Percentiles rank a stretch among this genome's conserved stretches.
These are phyloP conservation scores for Tolypocladium cylindrosporum DNA, from an alignment of 2,329 filamentous ascomycete genomes.

Conservation along the genomic window DNA sequence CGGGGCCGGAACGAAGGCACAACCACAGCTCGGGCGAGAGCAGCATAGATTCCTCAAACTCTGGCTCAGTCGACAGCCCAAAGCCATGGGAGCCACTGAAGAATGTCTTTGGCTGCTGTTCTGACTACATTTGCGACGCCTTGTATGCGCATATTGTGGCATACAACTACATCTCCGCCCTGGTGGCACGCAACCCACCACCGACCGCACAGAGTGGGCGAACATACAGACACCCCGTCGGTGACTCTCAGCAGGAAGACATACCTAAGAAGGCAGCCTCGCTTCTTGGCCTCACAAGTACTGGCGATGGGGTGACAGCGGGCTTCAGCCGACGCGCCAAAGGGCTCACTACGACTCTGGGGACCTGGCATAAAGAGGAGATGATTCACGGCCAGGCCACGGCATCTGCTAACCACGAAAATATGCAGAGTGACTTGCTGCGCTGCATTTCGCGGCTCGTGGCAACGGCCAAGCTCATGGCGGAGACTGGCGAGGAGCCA, in stretches of 20 bases:
- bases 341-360: conserved; percentile 15
- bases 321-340: conserved; percentile 13
- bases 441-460: conserved; percentile 42
- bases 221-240: conserved; percentile 5
- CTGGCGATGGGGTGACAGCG: conserved; percentile 8
- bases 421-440: conserved; percentile 37
- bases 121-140: conserved; percentile 46
- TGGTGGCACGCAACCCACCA: conserved; percentile 15
- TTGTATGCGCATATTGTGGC: conserved; percentile 49
- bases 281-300: conserved; percentile 34
- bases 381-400: conserved; percentile 8
- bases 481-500: conserved; percentile 20
- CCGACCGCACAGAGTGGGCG: conserved; percentile 6
- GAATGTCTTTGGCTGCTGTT: conserved; percentile 41
- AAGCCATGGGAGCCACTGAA: conserved; percentile 35
- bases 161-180: conserved; percentile 44
- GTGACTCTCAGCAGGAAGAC: conserved; percentile 18
- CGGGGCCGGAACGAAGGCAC: not conserved
- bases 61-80: conserved; percentile 9
- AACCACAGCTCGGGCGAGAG: conserved; percentile 2
- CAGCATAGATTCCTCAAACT: conserved; percentile 6
- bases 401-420: conserved; percentile 17
- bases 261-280: conserved; percentile 43
- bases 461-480: conserved; percentile 32
- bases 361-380: conserved; percentile 16